Percentiles rank a stretch among this genome's conserved stretches.
phyloP scores from a whole-genome alignment of 495 filamentous ascomycete species.

The Lasiosphaeria miniovina region DNA sequence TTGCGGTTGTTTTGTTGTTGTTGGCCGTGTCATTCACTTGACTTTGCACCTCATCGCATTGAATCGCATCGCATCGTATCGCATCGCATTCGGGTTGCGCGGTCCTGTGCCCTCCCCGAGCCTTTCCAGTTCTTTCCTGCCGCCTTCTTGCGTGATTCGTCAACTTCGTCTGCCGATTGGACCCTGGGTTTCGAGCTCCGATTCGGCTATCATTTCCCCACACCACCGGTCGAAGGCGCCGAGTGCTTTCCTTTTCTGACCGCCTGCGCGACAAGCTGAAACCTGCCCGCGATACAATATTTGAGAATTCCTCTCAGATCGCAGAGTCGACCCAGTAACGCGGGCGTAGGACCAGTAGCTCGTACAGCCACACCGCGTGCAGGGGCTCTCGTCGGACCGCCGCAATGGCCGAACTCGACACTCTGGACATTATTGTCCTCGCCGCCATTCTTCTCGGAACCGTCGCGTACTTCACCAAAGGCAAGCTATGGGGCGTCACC shows the following conservation, averaged over 20 bases:
- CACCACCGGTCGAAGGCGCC: too few relatives aligned
- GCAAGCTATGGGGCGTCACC: constrained; percentile 79
- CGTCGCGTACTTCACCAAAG: constrained; percentile 95
- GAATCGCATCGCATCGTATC: too few relatives aligned
- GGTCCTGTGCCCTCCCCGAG: too few relatives aligned
- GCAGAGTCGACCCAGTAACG: neutral
- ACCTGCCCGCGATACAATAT: neutral
- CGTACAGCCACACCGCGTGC: neutral
- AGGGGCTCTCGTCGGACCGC: neutral
- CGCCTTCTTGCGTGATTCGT: too few relatives aligned
- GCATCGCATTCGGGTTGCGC: neutral
- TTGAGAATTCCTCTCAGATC: neutral
- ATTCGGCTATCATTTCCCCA: too few relatives aligned
- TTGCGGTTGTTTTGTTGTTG: neutral
- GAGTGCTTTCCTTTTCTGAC: too few relatives aligned
- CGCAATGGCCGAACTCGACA: constrained; percentile 92
- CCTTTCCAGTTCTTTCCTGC: too few relatives aligned
- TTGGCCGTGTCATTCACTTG: neutral
- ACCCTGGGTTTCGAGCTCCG: too few relatives aligned
- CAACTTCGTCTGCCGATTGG: too few relatives aligned
- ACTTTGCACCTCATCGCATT: too few relatives aligned
- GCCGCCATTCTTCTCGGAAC: constrained; percentile 79
- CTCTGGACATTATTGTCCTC: constrained; percentile 89
- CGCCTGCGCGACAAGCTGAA: too few relatives aligned
- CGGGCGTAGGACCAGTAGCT: neutral